Evolutionary conservation across 441 rosid species (phyloP), one percentile per base, ranked within the genome.

Genomic region (Mallotus japonicus): DNA sequence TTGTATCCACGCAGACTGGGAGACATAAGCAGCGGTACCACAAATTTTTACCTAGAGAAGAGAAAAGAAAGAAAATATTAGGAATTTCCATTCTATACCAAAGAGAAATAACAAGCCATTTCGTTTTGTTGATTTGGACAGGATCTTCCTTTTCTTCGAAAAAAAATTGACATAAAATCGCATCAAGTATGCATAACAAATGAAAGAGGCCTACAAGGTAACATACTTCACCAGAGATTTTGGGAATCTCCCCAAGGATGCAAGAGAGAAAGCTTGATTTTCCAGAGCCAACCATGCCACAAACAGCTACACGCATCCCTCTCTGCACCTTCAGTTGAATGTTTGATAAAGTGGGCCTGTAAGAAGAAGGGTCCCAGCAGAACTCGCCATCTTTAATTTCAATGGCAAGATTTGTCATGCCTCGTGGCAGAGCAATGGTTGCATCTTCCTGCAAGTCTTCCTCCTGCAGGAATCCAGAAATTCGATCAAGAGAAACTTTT

Each of bases 1-100:
- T 73, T 91, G 99, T 87, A 96, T 96, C 99, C 99, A 96, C 71
- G 99, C 97, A 71, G 99, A 96, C 80, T 96, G 98, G 66, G 97
- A 88, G 68, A 96, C 99, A 85, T 96, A 96, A 75, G 98, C 99
- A 77, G 96, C 86, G 76, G 89, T 81, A 79, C 99, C 99, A 78
- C 97, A 93, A 65, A 92, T 78, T 84, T 90, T 89, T 69, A 95
- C 99, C 99, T 91, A 78, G 78, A 69, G 65, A 17, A 17, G 15
- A 75, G 55, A 5, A 46, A 49, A 59, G 19, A 62, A 2, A 46
- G 20, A 54, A 51, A 32, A 24, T 22, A 17, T 37, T 17, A 75
- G 47, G 65, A 80, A 67, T 54, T 46, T 69, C 73, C 47, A 61
- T 15, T 57, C 58, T 46, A 70, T 55, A 56, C 63, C 17, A 22